phyloP scores from a whole-genome alignment of 2,329 filamentous ascomycete species.

The Microcyclosporella mali region DNA sequence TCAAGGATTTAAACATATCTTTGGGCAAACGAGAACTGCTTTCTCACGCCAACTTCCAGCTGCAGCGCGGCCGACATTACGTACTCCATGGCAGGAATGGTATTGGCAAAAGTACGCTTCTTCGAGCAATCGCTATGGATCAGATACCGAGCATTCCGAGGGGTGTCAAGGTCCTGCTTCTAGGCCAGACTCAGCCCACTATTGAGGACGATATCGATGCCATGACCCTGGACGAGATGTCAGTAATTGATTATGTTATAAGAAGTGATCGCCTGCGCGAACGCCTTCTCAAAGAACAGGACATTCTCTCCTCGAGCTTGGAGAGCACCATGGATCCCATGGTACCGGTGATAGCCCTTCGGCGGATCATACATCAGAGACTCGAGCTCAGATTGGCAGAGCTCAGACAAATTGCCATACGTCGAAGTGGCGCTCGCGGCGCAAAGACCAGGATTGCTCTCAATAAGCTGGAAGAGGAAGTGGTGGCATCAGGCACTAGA shows the following conservation, averaged over 20 bases:
- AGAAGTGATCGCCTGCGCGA: constrained; percentile 20
- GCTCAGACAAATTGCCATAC: constrained; percentile 54
- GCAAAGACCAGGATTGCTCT: constrained; percentile 69
- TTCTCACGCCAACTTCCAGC: constrained; percentile 59
- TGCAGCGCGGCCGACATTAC: constrained; percentile 70
- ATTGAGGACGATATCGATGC: constrained; percentile 10
- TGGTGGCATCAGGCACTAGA: constrained; percentile 39
- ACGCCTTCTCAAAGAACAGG: constrained; percentile 13
- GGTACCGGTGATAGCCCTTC: constrained; percentile 14
- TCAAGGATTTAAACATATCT: constrained; percentile 67
- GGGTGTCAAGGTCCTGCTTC: constrained; percentile 57
- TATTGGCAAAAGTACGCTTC: constrained; percentile 72
- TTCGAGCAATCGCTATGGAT: constrained; percentile 70
- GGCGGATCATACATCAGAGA: constrained; percentile 14
- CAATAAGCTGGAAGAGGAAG: constrained; percentile 60
- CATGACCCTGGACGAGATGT: constrained; percentile 7
- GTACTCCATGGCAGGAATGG: constrained; percentile 76
- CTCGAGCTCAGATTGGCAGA: constrained; percentile 15
- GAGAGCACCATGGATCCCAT: constrained; percentile 8
- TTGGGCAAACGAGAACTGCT: constrained; percentile 60
- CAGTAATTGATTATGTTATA: constrained; percentile 23
- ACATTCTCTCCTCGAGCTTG: constrained; percentile 10
- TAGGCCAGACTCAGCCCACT: constrained; percentile 58
- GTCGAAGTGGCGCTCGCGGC: constrained; percentile 69
- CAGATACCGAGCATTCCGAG: constrained; percentile 70